Conservation (phyloP, 306 rosid species). For the Prunus davidiana region DNA sequence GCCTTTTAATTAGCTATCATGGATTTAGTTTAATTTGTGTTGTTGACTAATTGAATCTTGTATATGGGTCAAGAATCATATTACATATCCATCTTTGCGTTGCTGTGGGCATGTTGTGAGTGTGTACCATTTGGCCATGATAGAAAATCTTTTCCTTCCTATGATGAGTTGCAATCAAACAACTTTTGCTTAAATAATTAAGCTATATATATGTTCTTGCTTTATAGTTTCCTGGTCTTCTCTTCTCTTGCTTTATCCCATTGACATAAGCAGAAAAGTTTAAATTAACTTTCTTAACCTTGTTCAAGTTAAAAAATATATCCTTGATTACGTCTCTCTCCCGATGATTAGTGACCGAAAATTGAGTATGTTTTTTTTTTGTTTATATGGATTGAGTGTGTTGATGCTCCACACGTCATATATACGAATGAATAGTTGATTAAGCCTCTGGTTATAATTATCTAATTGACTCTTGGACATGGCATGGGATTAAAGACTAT, state of each 20-base stretch:
- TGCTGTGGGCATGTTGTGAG: neutral
- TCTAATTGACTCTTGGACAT: neutral
- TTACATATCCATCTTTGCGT: neutral
- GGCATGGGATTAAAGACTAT: neutral
- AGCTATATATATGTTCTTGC: neutral
- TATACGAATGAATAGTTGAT: neutral
- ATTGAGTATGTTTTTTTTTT: too few species aligned
- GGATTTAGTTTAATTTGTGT: neutral
- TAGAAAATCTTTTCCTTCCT: neutral
- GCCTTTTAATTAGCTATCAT: neutral
- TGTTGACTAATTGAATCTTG: neutral
- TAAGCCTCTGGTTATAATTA: neutral
- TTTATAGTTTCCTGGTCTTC: too few species aligned
- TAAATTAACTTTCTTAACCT: too few species aligned
- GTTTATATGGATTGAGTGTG: neutral
- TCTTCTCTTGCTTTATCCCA: too few species aligned
- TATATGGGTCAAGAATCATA: neutral
- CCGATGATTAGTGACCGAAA: too few species aligned
- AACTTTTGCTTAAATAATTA: neutral
- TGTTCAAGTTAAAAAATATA: too few species aligned
- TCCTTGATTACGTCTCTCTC: too few species aligned
- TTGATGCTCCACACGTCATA: neutral
- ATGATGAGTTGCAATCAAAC: neutral
- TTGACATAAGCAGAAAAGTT: too few species aligned
- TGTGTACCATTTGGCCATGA: too few species aligned